Percentiles rank a stretch among this genome's conserved stretches.
Evolutionary conservation across 352 stramenopile species (phyloP).

Genomic region (Phytophthora constricta): DNA sequence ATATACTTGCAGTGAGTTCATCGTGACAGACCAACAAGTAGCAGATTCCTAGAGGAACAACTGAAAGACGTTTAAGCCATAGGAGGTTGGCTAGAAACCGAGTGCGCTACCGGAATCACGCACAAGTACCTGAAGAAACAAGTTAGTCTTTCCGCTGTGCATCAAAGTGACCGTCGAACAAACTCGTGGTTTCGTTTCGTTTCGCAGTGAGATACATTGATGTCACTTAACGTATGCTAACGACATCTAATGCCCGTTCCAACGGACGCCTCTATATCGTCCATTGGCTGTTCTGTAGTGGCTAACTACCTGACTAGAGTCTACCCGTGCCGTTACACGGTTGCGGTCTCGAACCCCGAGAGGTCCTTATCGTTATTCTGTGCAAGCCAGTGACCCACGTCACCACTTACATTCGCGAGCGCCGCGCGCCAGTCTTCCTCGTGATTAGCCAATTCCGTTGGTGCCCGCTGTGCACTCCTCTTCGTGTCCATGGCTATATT

Average conservation of each 20-base stretch:
- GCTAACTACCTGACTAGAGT: not conserved
- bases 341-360: not conserved
- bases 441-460: not conserved
- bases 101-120: no score
- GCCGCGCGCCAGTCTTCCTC: not conserved
- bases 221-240: not conserved
- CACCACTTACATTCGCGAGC: not conserved
- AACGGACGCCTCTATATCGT: not conserved
- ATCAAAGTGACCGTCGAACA: no score
- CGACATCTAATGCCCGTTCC: not conserved
- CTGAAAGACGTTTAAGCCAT: no score
- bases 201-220: not conserved
- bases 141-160: no score
- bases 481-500: not conserved
- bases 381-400: not conserved
- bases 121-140: no score
- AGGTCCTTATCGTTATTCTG: not conserved
- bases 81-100: no score
- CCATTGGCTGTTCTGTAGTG: not conserved
- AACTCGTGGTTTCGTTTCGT: no score
- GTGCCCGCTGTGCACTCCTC: not conserved
- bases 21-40: no score
- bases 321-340: not conserved
- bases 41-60: no score
- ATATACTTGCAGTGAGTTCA: no score